Evolutionary conservation across 345 rosid species (phyloP).

Genomic region (Salix dunnii): DNA sequence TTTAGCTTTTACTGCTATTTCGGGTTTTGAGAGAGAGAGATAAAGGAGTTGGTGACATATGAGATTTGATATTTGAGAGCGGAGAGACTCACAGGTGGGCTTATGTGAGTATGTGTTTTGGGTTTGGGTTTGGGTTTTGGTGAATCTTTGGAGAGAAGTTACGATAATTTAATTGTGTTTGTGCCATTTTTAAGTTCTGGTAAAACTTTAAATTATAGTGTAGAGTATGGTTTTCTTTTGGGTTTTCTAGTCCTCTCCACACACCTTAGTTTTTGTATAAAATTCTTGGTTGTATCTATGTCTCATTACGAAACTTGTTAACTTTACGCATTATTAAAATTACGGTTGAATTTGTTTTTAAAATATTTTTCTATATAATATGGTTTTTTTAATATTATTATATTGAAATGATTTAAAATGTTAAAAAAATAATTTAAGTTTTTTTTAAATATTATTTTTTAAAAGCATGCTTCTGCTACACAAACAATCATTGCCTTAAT

Average conservation of each 20-base stretch:
- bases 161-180: slow-evolving; percentile 3
- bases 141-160: slow-evolving; percentile 29
- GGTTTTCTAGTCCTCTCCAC: background rate
- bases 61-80: slow-evolving; percentile 15
- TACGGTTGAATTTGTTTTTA: no score
- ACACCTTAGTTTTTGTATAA: background rate
- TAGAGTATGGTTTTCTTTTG: slow-evolving; percentile 4
- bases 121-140: slow-evolving; percentile 33
- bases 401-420: no score
- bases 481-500: no score
- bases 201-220: background rate
- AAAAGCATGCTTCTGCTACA: no score
- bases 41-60: slow-evolving; percentile 9
- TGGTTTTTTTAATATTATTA: no score
- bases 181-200: background rate
- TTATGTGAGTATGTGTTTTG: background rate
- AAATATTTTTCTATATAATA: no score
- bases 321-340: no score
- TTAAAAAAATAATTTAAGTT: no score
- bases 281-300: background rate
- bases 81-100: slow-evolving; percentile 30
- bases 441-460: no score
- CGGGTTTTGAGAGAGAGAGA: slow-evolving; percentile 8
- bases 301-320: no score
- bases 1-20: slow-evolving; percentile 3